Evolutionary conservation across 345 rosid genomes (phyloP).

Genomic region (Gossypium rotundifolium): DNA sequence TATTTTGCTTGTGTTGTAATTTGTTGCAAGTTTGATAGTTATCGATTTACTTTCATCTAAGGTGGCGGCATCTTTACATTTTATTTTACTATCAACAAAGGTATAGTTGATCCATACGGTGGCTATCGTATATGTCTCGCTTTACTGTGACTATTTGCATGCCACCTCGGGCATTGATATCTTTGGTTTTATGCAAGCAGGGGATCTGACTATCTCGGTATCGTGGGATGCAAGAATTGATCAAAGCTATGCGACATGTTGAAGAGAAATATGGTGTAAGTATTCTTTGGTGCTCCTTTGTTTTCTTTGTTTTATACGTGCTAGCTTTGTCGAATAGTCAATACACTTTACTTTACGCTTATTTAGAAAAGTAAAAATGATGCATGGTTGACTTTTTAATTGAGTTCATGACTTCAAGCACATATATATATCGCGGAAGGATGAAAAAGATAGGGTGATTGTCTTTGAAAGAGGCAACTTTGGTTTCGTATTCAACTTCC

Average conservation of each 20-base stretch:
- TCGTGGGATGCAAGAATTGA: slow-evolving; percentile 89
- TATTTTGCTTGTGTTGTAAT: neutral
- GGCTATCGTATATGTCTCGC: neutral
- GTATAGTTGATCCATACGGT: neutral
- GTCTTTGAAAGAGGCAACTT: slow-evolving; percentile 86
- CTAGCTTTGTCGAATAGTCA: neutral
- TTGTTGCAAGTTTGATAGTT: neutral
- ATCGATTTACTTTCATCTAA: neutral
- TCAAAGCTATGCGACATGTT: slow-evolving; percentile 82
- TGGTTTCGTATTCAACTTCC: slow-evolving; percentile 88
- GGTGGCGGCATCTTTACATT: neutral
- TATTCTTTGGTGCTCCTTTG: neutral
- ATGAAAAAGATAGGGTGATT: slow-evolving; percentile 71
- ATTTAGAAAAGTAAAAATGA: neutral
- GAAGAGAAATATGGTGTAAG: slow-evolving; percentile 79
- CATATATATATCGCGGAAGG: slow-evolving; percentile 82
- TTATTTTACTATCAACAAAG: neutral
- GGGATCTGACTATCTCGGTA: slow-evolving; percentile 83
- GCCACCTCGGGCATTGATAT: neutral
- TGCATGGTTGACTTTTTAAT: neutral
- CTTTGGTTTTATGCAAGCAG: slow-evolving; percentile 27
- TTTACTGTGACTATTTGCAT: neutral
- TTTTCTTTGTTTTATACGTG: neutral
- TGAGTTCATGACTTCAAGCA: slow-evolving; percentile 95
- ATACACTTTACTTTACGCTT: neutral